Evolutionary conservation across 495 filamentous ascomycete species (phyloP).

Genomic region (Lophium mytilinum): DNA sequence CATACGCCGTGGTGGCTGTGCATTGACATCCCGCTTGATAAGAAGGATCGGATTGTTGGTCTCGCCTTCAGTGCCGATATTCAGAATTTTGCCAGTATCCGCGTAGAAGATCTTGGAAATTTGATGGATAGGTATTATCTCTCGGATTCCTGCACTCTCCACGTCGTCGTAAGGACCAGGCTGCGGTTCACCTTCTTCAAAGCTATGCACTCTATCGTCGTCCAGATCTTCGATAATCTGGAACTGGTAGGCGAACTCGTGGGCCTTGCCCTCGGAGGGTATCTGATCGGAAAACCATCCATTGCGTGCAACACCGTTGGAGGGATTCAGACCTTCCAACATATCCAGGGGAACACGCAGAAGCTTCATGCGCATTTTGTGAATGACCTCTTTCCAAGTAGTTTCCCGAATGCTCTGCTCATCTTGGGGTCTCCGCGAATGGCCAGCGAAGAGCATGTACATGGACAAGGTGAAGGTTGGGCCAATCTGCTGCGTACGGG

Average conservation of each 20-base stretch:
- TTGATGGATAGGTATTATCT: conserved; percentile 80
- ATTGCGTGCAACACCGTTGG: neutral
- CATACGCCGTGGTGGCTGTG: conserved; percentile 61
- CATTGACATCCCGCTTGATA: conserved; percentile 74
- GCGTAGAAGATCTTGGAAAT: conserved; percentile 97
- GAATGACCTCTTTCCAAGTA: conserved; percentile 96
- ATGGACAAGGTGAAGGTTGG: conserved; percentile 81
- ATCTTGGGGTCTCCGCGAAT: conserved; percentile 53
- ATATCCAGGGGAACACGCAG: conserved; percentile 44
- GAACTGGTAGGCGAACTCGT: conserved; percentile 83
- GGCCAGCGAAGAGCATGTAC: conserved; percentile 93
- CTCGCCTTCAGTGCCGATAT: conserved; percentile 71
- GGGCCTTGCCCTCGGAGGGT: conserved; percentile 43
- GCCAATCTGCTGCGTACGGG: conserved; percentile 69
- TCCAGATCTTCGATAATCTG: conserved; percentile 88
- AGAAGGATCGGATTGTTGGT: conserved; percentile 80
- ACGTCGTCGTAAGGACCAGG: conserved; percentile 66
- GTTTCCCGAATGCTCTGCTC: conserved; percentile 60
- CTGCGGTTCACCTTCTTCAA: conserved; percentile 55
- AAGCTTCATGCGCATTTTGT: conserved; percentile 83
- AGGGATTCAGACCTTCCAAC: conserved; percentile 31
- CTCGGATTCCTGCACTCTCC: conserved; percentile 65
- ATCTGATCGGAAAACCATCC: conserved; percentile 27
- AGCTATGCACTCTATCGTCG: conserved; percentile 78
- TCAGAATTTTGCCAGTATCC: conserved; percentile 88